Evolutionary conservation across 75 land plant species (phyloP).

Genomic region (Pinus tabuliformis): DNA sequence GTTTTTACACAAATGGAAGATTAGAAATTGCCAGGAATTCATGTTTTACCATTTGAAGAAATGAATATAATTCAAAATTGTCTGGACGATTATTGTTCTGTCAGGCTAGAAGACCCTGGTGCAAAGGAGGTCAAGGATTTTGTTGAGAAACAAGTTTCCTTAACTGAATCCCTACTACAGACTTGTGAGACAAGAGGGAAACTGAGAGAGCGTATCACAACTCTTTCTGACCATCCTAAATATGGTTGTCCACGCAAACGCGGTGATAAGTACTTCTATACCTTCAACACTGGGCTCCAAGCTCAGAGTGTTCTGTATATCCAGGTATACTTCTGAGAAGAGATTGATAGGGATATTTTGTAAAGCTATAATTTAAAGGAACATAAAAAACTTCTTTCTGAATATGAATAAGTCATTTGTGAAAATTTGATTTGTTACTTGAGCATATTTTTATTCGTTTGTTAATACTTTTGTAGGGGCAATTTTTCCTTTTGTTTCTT

Average conservation of each 20-base stretch:
- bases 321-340: slow-evolving; percentile 47
- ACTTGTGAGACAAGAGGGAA: slow-evolving; percentile 65
- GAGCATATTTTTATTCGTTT: not conserved
- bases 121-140: slow-evolving; percentile 76
- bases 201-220: slow-evolving; percentile 54
- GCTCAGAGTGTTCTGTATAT: slow-evolving; percentile 86
- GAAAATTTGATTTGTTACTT: not conserved
- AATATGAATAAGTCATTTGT: not conserved
- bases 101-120: slow-evolving; percentile 95
- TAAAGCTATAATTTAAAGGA: not conserved
- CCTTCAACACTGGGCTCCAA: slow-evolving; percentile 83
- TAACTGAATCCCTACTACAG: slow-evolving; percentile 58
- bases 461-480: not conserved
- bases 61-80: not conserved
- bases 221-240: slow-evolving; percentile 72
- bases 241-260: slow-evolving; percentile 66
- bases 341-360: not conserved
- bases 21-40: not conserved
- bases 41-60: not conserved
- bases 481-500: not conserved
- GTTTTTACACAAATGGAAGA: no score
- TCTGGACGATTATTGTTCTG: not conserved
- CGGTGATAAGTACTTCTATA: slow-evolving; percentile 85
- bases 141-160: slow-evolving; percentile 69
- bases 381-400: not conserved